These are phyloP conservation scores for Penicillium steckii DNA, from an alignment of 495 filamentous ascomycete species.

Conservation along the genomic window DNA sequence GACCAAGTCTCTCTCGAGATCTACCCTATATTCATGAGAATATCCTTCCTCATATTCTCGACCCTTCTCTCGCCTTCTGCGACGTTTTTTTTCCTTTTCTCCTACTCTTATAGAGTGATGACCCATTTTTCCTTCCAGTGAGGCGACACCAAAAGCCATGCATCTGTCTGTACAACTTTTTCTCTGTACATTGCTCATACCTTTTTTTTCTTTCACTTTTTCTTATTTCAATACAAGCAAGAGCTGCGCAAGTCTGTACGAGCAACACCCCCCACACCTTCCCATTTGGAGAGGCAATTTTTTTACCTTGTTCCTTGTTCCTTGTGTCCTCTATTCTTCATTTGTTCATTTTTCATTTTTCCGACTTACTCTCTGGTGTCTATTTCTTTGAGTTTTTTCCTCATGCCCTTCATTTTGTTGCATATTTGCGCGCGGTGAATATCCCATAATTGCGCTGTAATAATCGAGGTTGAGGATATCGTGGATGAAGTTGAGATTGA, in stretches of 20 bases:
- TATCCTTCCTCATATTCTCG: slow-evolving; percentile 6
- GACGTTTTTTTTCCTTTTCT: neutral
- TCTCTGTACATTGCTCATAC: slow-evolving; percentile 26
- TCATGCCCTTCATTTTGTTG: slow-evolving; percentile 18
- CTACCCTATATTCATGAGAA: slow-evolving; percentile 1
- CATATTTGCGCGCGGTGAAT: slow-evolving; percentile 30
- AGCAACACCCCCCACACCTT: no score
- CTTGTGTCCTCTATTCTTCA: slow-evolving; percentile 8
- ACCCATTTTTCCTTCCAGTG: slow-evolving; percentile 1
- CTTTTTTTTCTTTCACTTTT: slow-evolving; percentile 2
- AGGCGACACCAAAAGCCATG: slow-evolving; percentile 15
- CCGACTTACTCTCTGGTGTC: no score
- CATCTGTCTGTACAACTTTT: slow-evolving; percentile 24
- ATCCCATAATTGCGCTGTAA: slow-evolving; percentile 30
- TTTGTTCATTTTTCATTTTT: slow-evolving; percentile 9
- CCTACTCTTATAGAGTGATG: slow-evolving; percentile 5
- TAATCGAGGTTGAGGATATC: slow-evolving; percentile 15
- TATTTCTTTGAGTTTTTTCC: neutral
- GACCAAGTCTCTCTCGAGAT: neutral
- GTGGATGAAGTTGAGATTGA: neutral
- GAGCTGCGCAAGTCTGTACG: slow-evolving; percentile 4
- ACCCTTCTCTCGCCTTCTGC: neutral
- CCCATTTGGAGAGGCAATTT: no score
- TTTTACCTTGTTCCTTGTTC: slow-evolving; percentile 6
- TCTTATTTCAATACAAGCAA: slow-evolving; percentile 17